Evolutionary conservation across 495 filamentous ascomycete species (phyloP), one percentile per base, ranked within the genome.

Genomic region (Astrothelium subdiscretum): DNA sequence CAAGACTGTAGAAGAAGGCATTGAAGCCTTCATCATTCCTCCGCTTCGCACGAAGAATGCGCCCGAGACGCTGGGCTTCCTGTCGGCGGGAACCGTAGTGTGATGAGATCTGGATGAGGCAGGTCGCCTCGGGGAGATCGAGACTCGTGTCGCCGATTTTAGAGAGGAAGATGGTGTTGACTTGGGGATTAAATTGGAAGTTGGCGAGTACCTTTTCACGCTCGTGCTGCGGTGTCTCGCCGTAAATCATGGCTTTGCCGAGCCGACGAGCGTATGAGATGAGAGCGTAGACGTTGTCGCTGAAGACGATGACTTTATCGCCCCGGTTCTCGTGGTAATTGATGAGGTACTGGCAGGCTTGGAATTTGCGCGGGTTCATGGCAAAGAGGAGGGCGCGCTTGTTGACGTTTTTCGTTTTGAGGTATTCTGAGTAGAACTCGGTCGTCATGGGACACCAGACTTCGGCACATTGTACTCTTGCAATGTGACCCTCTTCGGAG

Each of bases 361-460:
- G 94, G 73, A 97, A 96, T 74, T 98, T 97, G 52, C 86, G 80
- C 18, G 94, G 94, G 71, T 98, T 98, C 94, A 98, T 97, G 70
- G 92, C 92, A 70, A 94, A 96, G 5, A 97, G 80, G 4, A 96
- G 81, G 11, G 81, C 78, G 24, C 82, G 79, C 72, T 90, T 90
- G 59, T 85, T 75, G 5, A 81, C 83, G 35, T 85, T 84, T 61
- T 87, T 79, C 24, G 80, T 83, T 57, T 83, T 76, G 62, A 97
- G 85, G 75, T 97, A 98, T 68, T 97, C 91, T 22, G 87, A 85
- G 73, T 97, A 97, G 76, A 98, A 98, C 69, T 98, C 94, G 4
- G 91, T 90, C 0, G 94, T 95, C 94, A 98, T 98, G 10, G 92
- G 92, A 72, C 94, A 98, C 94, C 94, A 98, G 31, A 98, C 94